These are phyloP conservation scores for Fusarium sulawesiense DNA, from an alignment of 2,329 filamentous ascomycete species.

Conservation along the genomic window DNA sequence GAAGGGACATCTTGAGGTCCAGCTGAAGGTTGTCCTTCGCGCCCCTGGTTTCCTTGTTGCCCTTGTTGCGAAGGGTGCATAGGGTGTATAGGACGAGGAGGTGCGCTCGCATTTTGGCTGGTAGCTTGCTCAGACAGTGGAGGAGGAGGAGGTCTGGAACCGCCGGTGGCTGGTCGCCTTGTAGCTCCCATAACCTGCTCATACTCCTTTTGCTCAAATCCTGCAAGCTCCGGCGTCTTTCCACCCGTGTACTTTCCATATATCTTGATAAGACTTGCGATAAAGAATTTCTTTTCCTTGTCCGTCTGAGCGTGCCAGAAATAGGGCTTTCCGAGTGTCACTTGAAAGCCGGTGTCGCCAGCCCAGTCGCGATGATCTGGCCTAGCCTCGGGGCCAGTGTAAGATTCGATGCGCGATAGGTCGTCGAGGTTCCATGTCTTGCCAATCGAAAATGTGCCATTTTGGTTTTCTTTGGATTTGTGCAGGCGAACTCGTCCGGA, in stretches of 20 bases:
- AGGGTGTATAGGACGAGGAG: constrained; percentile 35
- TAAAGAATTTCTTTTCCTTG: constrained; percentile 99
- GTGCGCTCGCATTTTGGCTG: constrained; percentile 27
- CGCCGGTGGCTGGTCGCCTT: constrained; percentile 51
- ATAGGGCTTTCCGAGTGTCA: constrained; percentile 92
- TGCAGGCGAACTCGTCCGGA: constrained; percentile 94
- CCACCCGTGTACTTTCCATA: constrained; percentile 96
- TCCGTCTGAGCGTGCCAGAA: constrained; percentile 95
- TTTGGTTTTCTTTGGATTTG: constrained; percentile 95
- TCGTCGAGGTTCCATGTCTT: constrained; percentile 99
- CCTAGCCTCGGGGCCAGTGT: constrained; percentile 69
- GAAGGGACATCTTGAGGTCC: constrained; percentile 44
- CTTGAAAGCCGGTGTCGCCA: constrained; percentile 83
- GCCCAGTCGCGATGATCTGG: constrained; percentile 79
- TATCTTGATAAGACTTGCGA: constrained; percentile 95
- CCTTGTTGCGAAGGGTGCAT: constrained; percentile 24
- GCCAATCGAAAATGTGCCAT: constrained; percentile 94
- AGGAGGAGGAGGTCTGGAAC: constrained; percentile 43
- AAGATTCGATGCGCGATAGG: constrained; percentile 84
- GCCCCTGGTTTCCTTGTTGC: constrained; percentile 22
- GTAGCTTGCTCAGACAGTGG: constrained; percentile 44
- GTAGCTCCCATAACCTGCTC: constrained; percentile 77
- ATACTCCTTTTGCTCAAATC: constrained; percentile 84
- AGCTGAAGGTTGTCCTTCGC: constrained; percentile 27
- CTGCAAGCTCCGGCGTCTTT: constrained; percentile 79